Conservation (phyloP, 1,284 basidiomycete genomes). For the Rhodotorula mucilaginosa region DNA sequence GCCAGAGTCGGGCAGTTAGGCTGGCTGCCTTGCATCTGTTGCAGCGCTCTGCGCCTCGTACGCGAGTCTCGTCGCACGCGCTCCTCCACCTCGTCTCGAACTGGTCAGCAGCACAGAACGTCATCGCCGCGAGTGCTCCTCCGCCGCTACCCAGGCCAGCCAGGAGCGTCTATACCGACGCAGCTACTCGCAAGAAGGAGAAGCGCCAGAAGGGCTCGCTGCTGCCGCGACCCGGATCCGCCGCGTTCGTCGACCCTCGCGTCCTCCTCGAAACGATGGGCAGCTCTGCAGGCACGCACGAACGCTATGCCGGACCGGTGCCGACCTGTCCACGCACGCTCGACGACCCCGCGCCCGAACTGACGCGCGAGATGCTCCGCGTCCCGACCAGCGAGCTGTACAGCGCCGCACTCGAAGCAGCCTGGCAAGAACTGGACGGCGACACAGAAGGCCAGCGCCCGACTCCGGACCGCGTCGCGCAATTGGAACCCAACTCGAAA, state of each 20-base stretch:
- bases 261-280: background rate
- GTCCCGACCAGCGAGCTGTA: constrained; percentile 41
- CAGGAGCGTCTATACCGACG: too few relatives aligned
- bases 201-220: constrained; percentile 20
- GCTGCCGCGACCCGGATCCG: constrained; percentile 24
- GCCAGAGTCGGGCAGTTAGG: too few relatives aligned
- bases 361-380: constrained; percentile 28
- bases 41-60: too few relatives aligned
- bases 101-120: too few relatives aligned
- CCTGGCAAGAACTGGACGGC: constrained; percentile 5
- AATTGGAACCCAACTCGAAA: constrained; percentile 19
- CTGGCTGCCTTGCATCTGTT: too few relatives aligned
- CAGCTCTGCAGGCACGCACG: background rate
- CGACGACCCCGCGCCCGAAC: constrained; percentile 18
- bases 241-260: background rate
- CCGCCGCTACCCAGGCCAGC: too few relatives aligned
- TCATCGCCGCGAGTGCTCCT: too few relatives aligned
- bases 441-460: background rate
- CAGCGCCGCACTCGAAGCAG: constrained; percentile 19
- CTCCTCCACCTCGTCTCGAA: too few relatives aligned
- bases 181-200: too few relatives aligned
- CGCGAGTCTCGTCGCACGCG: too few relatives aligned
- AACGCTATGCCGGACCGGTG: constrained; percentile 17
- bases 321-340: constrained; percentile 3
- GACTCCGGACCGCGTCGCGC: background rate